These are phyloP conservation scores for Penicillium sp. DNA, from an alignment of 2,329 filamentous ascomycete species.

Conservation along the genomic window DNA sequence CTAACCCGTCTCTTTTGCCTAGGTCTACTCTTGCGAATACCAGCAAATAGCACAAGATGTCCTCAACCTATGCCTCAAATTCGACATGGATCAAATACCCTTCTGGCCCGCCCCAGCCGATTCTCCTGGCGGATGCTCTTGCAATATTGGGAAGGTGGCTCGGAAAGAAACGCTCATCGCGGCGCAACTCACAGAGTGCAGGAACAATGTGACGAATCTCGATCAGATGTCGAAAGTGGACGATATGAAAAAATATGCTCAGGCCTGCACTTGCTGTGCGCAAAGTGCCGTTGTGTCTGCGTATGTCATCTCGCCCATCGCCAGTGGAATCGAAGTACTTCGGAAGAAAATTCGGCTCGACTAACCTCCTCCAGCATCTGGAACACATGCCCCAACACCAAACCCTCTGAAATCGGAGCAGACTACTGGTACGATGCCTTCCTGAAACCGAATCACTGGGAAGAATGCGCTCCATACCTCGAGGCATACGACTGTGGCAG, in stretches of 20 bases:
- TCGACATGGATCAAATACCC: slow-evolving; percentile 13
- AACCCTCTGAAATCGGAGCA: slow-evolving; percentile 10
- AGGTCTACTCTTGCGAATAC: slow-evolving; percentile 17
- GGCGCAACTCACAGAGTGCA: slow-evolving; percentile 3
- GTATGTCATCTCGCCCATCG: neutral
- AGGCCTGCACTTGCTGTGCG: slow-evolving; percentile 19
- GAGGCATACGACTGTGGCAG: slow-evolving; percentile 17
- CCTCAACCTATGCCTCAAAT: slow-evolving; percentile 3
- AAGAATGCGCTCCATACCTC: slow-evolving; percentile 14
- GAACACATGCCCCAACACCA: slow-evolving; percentile 18
- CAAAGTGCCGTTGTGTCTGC: slow-evolving; percentile 19
- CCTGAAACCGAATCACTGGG: slow-evolving; percentile 12
- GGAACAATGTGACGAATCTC: slow-evolving; percentile 14
- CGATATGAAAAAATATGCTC: slow-evolving; percentile 4
- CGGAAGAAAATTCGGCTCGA: neutral
- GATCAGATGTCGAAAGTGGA: neutral
- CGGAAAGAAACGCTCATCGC: slow-evolving; percentile 6
- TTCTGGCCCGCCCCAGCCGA: slow-evolving; percentile 23
- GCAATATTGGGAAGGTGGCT: slow-evolving; percentile 17
- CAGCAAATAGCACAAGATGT: slow-evolving; percentile 11
- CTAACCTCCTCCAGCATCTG: slow-evolving; percentile 10
- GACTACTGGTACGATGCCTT: slow-evolving; percentile 3
- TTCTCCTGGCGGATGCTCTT: slow-evolving; percentile 21
- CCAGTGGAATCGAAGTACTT: neutral
- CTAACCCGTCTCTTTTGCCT: neutral